Evolutionary conservation across 2,329 filamentous ascomycete genomes (phyloP), one percentile per base, ranked within the genome.

Genomic region (Knufia petricola): DNA sequence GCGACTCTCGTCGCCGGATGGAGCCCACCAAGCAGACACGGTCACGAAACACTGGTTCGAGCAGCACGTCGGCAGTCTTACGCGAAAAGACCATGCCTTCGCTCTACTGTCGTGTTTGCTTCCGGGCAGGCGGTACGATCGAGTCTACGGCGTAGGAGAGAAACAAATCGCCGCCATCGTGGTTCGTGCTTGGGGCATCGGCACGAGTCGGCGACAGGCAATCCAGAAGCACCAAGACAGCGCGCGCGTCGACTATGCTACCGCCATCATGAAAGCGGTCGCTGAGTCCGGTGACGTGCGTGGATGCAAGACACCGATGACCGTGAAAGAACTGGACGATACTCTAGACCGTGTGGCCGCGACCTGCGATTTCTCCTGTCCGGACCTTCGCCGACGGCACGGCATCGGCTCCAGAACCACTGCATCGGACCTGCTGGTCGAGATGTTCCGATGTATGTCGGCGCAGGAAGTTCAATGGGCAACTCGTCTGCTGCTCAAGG

Each of bases 381-480:
- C 30, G 9, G n/a, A n/a, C 30, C 30, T 8, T 32, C 30, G n/a
- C n/a, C n/a, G n/a, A n/a, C n/a, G n/a, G n/a, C n/a, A n/a, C n/a
- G n/a, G n/a, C n/a, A n/a, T n/a, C n/a, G n/a, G n/a, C n/a, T n/a
- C n/a, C 4, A 62, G 63, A 2, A 62, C 69, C n/a, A n/a, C n/a
- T n/a, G n/a, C n/a, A n/a, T n/a, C n/a, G n/a, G n/a, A n/a, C n/a
- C n/a, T n/a, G n/a, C 15, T 90, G 1, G 70, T 70, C n/a, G 60
- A 62, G 0, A 60, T 89, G 0, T 85, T 84, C 58, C 69, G 66
- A 26, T 75, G 77, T 3, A 60, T 87, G 10, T 71, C 71, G 37
- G 77, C 85, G 2, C 70, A 72, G 36, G 85, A 94, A 60, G 84
- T 82, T 2, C 95, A 94, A 66, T 95, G 88, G 89, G 72, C 95